Evolutionary conservation across 2,329 filamentous ascomycete genomes (phyloP).

Genomic region (Exophiala calicioides): DNA sequence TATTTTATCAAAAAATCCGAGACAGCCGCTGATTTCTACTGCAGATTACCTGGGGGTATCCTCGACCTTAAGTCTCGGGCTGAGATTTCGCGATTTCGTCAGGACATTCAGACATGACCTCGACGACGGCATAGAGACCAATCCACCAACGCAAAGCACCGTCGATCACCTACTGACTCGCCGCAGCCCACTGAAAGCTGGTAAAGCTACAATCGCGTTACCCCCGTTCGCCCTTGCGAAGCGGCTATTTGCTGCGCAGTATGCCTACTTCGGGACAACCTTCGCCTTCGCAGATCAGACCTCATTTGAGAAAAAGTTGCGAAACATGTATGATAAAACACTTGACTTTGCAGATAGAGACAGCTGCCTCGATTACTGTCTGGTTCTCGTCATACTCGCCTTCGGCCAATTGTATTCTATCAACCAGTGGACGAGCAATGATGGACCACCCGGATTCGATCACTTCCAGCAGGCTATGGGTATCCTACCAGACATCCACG

Average conservation of each 20-base stretch:
- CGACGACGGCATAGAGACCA: too few species aligned
- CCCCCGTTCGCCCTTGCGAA: slow-evolving; percentile 55
- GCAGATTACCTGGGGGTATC: too few species aligned
- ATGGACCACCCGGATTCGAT: slow-evolving; percentile 56
- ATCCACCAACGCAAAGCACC: too few species aligned
- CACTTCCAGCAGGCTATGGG: slow-evolving; percentile 55
- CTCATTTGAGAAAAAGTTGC: slow-evolving; percentile 49
- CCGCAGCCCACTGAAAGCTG: too few species aligned
- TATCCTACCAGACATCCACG: too few species aligned
- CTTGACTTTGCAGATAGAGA: slow-evolving; percentile 47
- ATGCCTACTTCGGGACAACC: slow-evolving; percentile 59
- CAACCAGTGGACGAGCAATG: slow-evolving; percentile 56
- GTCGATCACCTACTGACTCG: too few species aligned
- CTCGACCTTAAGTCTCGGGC: too few species aligned
- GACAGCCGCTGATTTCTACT: too few species aligned
- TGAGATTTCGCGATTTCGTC: too few species aligned
- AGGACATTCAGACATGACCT: too few species aligned
- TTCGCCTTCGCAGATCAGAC: slow-evolving; percentile 54
- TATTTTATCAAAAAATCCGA: too few species aligned
- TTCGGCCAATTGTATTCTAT: slow-evolving; percentile 60
- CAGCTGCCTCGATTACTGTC: slow-evolving; percentile 53
- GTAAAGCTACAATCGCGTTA: too few species aligned
- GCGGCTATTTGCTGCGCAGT: slow-evolving; percentile 53
- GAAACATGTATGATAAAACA: slow-evolving; percentile 46
- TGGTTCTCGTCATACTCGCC: slow-evolving; percentile 54